These are phyloP conservation scores for Fonsecaea nubica DNA, from an alignment of 2,329 filamentous ascomycete genomes.

Conservation along the genomic window DNA sequence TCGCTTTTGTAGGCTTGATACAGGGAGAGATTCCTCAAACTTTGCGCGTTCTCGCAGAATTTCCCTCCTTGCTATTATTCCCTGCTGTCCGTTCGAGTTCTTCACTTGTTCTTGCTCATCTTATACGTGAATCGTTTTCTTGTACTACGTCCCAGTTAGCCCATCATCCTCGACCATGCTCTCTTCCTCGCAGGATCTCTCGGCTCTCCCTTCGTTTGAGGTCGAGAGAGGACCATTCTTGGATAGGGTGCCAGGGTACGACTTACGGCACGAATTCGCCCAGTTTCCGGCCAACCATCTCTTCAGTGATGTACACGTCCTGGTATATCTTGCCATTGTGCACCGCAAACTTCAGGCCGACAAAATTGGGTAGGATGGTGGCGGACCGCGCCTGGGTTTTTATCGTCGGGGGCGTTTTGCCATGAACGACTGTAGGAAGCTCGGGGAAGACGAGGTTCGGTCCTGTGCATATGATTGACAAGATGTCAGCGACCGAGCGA, in stretches of 20 bases:
- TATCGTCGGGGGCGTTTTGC: conserved; percentile 67
- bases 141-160: conserved; percentile 56
- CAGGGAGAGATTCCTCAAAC: neutral
- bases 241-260: neutral
- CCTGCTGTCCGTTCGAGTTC: conserved; percentile 6
- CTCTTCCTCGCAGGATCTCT: neutral
- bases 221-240: neutral
- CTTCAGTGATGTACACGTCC: conserved; percentile 83
- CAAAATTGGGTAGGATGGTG: conserved; percentile 90
- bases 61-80: neutral
- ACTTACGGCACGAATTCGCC: conserved; percentile 90
- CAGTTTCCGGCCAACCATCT: conserved; percentile 95
- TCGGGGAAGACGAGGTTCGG: conserved; percentile 49
- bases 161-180: neutral
- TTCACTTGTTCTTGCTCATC: conserved; percentile 72
- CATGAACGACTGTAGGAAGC: conserved; percentile 62
- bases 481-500: conserved; percentile 37
- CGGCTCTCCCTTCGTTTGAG: neutral
- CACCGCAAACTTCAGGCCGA: conserved; percentile 85
- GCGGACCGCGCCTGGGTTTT: conserved; percentile 85
- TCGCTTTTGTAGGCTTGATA: neutral
- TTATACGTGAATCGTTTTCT: conserved; percentile 72
- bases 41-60: neutral
- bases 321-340: conserved; percentile 90
- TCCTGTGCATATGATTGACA: conserved; percentile 19